Percentiles rank a stretch among this genome's conserved stretches.
Conservation (phyloP, 179 eudicot species). For the Beta corolliflora region DNA sequence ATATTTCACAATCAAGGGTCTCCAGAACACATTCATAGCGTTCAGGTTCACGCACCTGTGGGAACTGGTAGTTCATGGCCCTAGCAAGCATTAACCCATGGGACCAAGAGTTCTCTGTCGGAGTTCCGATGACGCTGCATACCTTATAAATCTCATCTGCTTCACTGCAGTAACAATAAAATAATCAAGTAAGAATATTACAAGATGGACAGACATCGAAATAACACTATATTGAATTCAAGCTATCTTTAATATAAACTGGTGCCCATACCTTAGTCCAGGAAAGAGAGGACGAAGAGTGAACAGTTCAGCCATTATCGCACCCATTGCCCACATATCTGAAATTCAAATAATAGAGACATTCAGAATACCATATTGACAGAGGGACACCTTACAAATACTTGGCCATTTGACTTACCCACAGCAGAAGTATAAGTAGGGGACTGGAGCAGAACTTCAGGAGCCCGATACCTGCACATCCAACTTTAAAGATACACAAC, state of each 20-base stretch:
- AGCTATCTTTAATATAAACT: background rate
- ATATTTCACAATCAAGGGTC: background rate
- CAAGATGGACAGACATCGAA: background rate
- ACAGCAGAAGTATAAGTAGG: slow-evolving; percentile 80
- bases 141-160: slow-evolving; percentile 91
- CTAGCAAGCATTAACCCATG: slow-evolving; percentile 70
- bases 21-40: background rate
- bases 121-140: slow-evolving; percentile 82
- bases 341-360: slow-evolving; percentile 19
- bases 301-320: slow-evolving; percentile 91
- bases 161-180: slow-evolving; percentile 64
- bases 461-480: slow-evolving; percentile 90
- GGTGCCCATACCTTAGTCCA: slow-evolving; percentile 68
- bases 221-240: background rate
- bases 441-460: slow-evolving; percentile 96
- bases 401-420: slow-evolving; percentile 56
- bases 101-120: slow-evolving; percentile 64
- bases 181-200: background rate
- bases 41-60: slow-evolving; percentile 48
- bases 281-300: slow-evolving; percentile 94
- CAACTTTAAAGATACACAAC: slow-evolving; percentile 14
- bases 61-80: slow-evolving; percentile 82
- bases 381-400: background rate
- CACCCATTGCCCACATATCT: slow-evolving; percentile 99
- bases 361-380: slow-evolving; percentile 15